Evolutionary conservation across 768 basidiomycete genomes (phyloP).

Genomic region (Leccinum disarticulatum): DNA sequence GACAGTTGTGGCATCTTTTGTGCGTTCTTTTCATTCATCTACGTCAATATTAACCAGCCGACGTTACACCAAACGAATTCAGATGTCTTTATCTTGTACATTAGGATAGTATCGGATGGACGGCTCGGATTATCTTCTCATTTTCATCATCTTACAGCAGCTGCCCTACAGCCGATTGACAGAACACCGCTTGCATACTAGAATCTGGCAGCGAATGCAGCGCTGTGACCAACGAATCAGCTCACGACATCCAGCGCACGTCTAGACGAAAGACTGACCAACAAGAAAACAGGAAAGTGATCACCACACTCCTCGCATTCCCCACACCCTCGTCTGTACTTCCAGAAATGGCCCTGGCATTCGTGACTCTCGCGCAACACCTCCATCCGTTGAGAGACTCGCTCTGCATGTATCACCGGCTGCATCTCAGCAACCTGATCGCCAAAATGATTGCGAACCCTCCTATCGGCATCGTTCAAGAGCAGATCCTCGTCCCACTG

Average conservation of each 20-base stretch:
- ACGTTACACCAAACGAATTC: neutral
- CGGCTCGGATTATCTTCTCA: neutral
- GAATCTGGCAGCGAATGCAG: constrained; percentile 23
- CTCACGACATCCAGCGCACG: neutral
- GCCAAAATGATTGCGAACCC: constrained; percentile 27
- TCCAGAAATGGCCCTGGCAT: constrained; percentile 50
- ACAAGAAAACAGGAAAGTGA: constrained; percentile 41
- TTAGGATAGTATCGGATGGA: neutral
- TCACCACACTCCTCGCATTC: constrained; percentile 47
- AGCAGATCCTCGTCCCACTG: constrained; percentile 62
- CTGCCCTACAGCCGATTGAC: constrained; percentile 25
- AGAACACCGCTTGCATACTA: constrained; percentile 30
- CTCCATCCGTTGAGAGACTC: constrained; percentile 27
- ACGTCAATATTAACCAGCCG: neutral
- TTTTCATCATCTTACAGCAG: neutral
- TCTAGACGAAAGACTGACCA: constrained; percentile 38
- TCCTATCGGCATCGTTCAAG: constrained; percentile 23
- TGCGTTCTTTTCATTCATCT: neutral
- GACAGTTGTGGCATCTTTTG: neutral
- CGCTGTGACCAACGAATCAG: constrained; percentile 17
- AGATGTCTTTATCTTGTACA: neutral
- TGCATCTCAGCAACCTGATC: constrained; percentile 6
- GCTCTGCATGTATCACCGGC: constrained; percentile 20
- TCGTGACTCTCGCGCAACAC: constrained; percentile 51
- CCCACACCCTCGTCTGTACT: constrained; percentile 41